phyloP scores from a whole-genome alignment of 495 filamentous ascomycete species.

The Neurospora sp. region DNA sequence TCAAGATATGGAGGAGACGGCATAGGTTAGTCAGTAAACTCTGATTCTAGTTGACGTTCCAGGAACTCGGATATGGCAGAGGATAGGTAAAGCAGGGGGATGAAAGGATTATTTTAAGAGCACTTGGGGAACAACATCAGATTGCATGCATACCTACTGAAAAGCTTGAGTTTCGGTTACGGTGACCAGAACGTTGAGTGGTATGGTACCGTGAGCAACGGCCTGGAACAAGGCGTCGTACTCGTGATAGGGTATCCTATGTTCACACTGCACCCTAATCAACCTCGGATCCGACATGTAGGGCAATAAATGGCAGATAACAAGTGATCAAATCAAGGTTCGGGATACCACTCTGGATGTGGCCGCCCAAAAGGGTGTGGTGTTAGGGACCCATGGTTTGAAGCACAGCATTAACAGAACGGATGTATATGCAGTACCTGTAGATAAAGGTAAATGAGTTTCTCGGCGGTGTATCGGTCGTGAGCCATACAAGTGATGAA shows the following conservation, averaged over 20 bases:
- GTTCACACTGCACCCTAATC: neutral
- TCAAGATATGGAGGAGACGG: neutral
- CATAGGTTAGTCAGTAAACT: neutral
- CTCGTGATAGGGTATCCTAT: neutral
- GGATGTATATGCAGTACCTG: neutral
- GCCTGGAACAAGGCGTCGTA: neutral
- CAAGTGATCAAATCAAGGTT: neutral
- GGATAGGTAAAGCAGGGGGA: neutral
- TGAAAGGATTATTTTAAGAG: neutral
- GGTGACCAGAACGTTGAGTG: neutral
- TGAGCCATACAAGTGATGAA: neutral
- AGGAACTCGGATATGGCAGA: neutral
- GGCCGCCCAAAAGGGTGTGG: neutral
- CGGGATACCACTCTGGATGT: neutral
- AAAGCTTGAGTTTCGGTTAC: neutral
- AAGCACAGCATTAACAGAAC: neutral
- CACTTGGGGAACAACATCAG: neutral
- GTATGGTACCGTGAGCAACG: neutral
- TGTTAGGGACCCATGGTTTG: neutral
- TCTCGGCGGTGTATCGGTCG: neutral
- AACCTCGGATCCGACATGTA: neutral
- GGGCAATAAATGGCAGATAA: neutral
- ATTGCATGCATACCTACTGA: neutral
- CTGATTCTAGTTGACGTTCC: neutral
- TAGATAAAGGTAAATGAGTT: neutral